phyloP scores from a whole-genome alignment of 345 rosid species.

The Dipteronia sinensis region DNA sequence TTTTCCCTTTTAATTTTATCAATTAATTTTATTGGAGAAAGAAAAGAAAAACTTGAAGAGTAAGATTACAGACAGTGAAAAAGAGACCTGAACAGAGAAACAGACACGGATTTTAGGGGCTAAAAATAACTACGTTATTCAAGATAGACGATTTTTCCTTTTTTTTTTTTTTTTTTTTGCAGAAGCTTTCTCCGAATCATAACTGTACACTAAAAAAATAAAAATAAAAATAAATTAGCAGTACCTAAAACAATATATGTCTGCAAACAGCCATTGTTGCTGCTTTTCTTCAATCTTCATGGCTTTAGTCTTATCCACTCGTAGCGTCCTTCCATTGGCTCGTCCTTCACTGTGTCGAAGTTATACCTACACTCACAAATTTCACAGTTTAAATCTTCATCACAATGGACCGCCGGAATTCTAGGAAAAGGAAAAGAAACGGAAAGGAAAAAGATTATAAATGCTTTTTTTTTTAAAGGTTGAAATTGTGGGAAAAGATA shows the following conservation, averaged over 20 bases:
- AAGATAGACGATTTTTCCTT: not conserved
- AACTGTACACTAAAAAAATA: conserved; percentile 29
- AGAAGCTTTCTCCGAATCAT: conserved; percentile 10
- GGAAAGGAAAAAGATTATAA: not conserved
- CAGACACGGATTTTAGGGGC: not conserved
- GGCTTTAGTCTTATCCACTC: conserved; percentile 59
- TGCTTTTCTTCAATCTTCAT: conserved; percentile 23
- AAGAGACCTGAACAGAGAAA: not conserved
- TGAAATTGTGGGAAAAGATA: not conserved
- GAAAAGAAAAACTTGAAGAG: not conserved
- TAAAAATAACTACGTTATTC: not conserved
- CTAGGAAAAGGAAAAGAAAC: not conserved
- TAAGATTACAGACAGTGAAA: not conserved
- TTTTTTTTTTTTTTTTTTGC: not conserved
- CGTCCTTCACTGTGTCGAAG: conserved; percentile 60
- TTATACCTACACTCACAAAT: conserved; percentile 50
- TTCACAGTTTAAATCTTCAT: not conserved
- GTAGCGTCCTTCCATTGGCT: conserved; percentile 75
- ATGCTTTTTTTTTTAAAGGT: no score
- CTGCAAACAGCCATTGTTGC: not conserved
- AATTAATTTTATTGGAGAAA: not conserved
- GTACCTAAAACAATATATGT: conserved; percentile 26
- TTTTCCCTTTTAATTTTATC: not conserved
- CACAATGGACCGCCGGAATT: not conserved
- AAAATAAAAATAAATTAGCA: not conserved